A percentile compares a stretch with the other conserved stretches of the same genome.
phyloP scores from a whole-genome alignment of 2,329 filamentous ascomycete genomes.

The Neofusicoccum kwambonambiense region DNA sequence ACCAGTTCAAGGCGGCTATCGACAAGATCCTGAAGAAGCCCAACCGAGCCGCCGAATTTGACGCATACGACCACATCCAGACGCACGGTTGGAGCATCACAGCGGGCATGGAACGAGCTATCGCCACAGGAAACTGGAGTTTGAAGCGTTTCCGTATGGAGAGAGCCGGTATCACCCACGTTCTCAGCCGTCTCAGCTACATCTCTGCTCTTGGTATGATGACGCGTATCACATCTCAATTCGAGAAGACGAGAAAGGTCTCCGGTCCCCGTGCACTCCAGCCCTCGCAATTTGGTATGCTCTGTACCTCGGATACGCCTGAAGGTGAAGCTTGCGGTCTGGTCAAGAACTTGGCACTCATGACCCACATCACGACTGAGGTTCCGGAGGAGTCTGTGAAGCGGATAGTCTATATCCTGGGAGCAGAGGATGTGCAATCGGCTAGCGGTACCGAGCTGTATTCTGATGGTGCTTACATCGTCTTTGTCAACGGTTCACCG shows the following conservation, averaged over 20 bases:
- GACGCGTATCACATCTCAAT: constrained; percentile 97
- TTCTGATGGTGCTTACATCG: constrained; percentile 76
- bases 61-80: constrained; percentile 80
- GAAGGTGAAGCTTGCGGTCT: constrained; percentile 98
- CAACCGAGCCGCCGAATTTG: constrained; percentile 82
- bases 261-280: constrained; percentile 93
- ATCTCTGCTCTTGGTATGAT: constrained; percentile 98
- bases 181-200: constrained; percentile 91
- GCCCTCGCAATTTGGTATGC: constrained; percentile 96
- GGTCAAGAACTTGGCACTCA: constrained; percentile 95
- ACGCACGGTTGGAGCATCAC: constrained; percentile 86
- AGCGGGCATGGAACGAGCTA: constrained; percentile 89
- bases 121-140: constrained; percentile 97
- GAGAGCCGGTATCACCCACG: constrained; percentile 91
- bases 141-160: constrained; percentile 99
- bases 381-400: constrained; percentile 89
- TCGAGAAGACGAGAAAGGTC: constrained; percentile 97
- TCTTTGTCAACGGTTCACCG: constrained; percentile 94
- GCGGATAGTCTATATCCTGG: constrained; percentile 80
- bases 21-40: constrained; percentile 96
- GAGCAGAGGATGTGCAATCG: constrained; percentile 77
- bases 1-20: constrained; percentile 85
- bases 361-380: constrained; percentile 98
- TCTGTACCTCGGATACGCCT: constrained; percentile 94
- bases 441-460: constrained; percentile 87